Percentiles rank a stretch among this genome's conserved stretches.
Conservation (phyloP, 139 green algal species). For the Zygnema cylindricum region DNA sequence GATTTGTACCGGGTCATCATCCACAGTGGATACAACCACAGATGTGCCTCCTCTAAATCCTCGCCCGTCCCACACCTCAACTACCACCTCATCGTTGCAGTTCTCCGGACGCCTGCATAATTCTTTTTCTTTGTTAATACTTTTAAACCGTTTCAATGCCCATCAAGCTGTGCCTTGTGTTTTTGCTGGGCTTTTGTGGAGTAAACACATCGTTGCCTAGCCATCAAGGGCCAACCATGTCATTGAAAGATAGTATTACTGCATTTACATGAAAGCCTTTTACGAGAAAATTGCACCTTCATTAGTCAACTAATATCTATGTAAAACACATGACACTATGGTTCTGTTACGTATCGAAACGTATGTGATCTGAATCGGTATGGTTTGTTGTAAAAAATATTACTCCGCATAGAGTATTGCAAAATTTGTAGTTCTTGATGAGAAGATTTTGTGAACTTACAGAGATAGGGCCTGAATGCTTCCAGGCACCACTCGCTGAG, state of each 20-base stretch:
- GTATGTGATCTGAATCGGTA: too few species aligned
- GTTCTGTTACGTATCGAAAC: too few species aligned
- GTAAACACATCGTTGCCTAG: not conserved
- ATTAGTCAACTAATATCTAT: not conserved
- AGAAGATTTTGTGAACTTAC: too few species aligned
- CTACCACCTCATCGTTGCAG: constrained; percentile 24
- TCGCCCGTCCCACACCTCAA: constrained; percentile 29
- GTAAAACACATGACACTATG: too few species aligned
- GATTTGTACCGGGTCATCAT: constrained; percentile 22
- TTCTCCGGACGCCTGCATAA: constrained; percentile 35
- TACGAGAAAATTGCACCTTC: not conserved
- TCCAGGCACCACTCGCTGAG: constrained; percentile 6
- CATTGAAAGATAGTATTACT: not conserved
- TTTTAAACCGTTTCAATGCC: not conserved
- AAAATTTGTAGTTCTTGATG: too few species aligned
- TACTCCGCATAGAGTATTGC: too few species aligned
- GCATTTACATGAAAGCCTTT: not conserved
- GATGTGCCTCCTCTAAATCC: not conserved
- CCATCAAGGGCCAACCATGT: not conserved
- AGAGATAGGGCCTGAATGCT: constrained; percentile 13
- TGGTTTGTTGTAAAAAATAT: too few species aligned
- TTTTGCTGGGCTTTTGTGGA: not conserved
- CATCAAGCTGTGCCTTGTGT: not conserved
- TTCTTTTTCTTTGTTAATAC: not conserved
- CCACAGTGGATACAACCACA: not conserved